These are phyloP conservation scores for Candida chauliodis DNA, from an alignment of 805 yeast genomes.

Conservation along the genomic window DNA sequence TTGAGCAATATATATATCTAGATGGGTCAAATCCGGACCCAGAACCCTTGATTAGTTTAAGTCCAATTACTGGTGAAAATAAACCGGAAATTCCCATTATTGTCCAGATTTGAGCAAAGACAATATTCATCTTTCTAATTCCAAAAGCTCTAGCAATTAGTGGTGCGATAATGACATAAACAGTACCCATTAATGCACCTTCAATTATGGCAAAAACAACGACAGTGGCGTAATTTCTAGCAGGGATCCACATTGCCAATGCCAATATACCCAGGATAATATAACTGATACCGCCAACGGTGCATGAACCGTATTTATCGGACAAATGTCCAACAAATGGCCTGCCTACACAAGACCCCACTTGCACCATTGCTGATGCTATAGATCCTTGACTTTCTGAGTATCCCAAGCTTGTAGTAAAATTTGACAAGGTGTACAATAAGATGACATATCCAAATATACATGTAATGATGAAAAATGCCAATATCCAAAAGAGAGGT, in stretches of 20 bases:
- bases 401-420: slow-evolving; percentile 59
- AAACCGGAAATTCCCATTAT: slow-evolving; percentile 47
- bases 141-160: slow-evolving; percentile 54
- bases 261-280: slow-evolving; percentile 23
- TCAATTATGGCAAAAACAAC: slow-evolving; percentile 48
- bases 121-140: slow-evolving; percentile 45
- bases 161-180: slow-evolving; percentile 55
- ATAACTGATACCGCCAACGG: slow-evolving; percentile 31
- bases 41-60: slow-evolving; percentile 38
- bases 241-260: slow-evolving; percentile 44
- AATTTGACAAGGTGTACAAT: slow-evolving; percentile 57
- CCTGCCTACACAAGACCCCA: slow-evolving; percentile 54
- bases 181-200: slow-evolving; percentile 59
- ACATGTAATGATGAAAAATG: slow-evolving; percentile 44
- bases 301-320: slow-evolving; percentile 51
- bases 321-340: slow-evolving; percentile 51
- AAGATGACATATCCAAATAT: slow-evolving; percentile 60
- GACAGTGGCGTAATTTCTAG: slow-evolving; percentile 54
- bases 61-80: slow-evolving; percentile 59
- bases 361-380: slow-evolving; percentile 57
- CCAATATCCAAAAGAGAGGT: slow-evolving; percentile 41
- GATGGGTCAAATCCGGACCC: slow-evolving; percentile 30
- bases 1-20: slow-evolving; percentile 50
- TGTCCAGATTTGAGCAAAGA: slow-evolving; percentile 52
- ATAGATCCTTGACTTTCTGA: slow-evolving; percentile 50